A percentile compares a stretch with the other conserved stretches of the same genome.
Evolutionary conservation across 495 filamentous ascomycete species (phyloP).

Genomic region (Penicillium longicatenatum): DNA sequence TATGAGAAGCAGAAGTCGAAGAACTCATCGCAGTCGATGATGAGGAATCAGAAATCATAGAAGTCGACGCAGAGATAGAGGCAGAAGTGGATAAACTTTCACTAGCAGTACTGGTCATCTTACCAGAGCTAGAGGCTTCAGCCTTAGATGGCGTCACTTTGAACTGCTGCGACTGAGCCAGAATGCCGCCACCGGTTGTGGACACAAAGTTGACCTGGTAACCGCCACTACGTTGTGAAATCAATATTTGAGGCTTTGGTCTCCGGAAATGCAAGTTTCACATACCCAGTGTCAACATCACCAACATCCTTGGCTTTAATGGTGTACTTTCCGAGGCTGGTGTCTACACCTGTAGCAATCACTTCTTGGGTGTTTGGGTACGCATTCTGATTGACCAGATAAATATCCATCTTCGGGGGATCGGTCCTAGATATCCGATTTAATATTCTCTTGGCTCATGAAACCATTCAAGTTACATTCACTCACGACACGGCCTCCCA

Average conservation of each 20-base stretch:
- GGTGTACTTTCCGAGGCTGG: conserved; percentile 30
- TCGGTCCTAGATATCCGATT: conserved; percentile 29
- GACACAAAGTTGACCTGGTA: conserved; percentile 42
- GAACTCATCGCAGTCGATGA: conserved; percentile 19
- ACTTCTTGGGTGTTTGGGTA: conserved; percentile 39
- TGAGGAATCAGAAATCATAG: conserved; percentile 23
- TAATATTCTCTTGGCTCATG: neutral
- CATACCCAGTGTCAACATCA: conserved; percentile 29
- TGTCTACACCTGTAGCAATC: conserved; percentile 35
- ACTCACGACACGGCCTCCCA: conserved; percentile 35
- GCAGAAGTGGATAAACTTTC: conserved; percentile 21
- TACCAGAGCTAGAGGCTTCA: conserved; percentile 32
- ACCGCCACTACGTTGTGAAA: conserved; percentile 22
- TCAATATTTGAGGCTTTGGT: neutral
- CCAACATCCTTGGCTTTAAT: conserved; percentile 26
- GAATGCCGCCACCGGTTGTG: conserved; percentile 26
- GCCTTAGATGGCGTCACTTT: conserved; percentile 27
- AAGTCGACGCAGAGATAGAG: conserved; percentile 15
- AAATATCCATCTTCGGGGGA: conserved; percentile 34
- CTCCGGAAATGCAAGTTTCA: neutral
- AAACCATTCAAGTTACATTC: neutral
- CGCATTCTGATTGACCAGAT: conserved; percentile 38
- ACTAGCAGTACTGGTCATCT: conserved; percentile 33
- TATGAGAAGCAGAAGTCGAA: conserved; percentile 25
- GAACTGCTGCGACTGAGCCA: conserved; percentile 40